These are phyloP conservation scores for Aspergillus leporis DNA, from an alignment of 495 filamentous ascomycete species.

Conservation along the genomic window DNA sequence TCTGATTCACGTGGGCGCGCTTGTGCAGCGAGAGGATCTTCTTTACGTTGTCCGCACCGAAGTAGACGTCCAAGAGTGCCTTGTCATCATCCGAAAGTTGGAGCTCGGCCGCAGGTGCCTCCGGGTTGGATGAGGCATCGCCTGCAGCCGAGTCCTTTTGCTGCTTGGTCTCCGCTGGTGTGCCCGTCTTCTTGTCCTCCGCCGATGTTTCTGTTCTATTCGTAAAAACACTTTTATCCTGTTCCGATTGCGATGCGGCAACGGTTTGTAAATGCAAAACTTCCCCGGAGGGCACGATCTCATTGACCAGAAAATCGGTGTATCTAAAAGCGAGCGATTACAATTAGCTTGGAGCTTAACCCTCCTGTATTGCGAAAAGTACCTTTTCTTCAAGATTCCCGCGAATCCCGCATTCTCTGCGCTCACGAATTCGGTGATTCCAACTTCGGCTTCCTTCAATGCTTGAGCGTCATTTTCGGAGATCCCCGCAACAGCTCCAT, in stretches of 20 bases:
- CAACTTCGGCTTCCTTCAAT: constrained; percentile 51
- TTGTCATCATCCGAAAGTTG: constrained; percentile 51
- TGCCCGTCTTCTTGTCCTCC: constrained; percentile 9
- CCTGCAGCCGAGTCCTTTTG: constrained; percentile 12
- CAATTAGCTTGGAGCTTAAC: constrained; percentile 13
- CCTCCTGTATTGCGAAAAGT: background rate
- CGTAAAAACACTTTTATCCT: constrained; percentile 12
- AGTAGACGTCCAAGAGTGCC: constrained; percentile 42
- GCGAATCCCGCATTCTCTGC: constrained; percentile 49
- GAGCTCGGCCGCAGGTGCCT: constrained; percentile 23
- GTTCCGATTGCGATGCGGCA: constrained; percentile 22
- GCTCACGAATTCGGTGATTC: constrained; percentile 58
- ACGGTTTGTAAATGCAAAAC: constrained; percentile 72
- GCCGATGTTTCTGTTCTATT: constrained; percentile 9
- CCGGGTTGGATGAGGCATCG: constrained; percentile 15
- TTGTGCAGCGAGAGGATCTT: constrained; percentile 46
- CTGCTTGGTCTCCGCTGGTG: constrained; percentile 10
- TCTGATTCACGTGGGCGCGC: constrained; percentile 42
- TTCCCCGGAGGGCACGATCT: constrained; percentile 75
- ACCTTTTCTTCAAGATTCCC: constrained; percentile 62
- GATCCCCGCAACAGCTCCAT: constrained; percentile 16
- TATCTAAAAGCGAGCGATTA: constrained; percentile 55
- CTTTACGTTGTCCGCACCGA: constrained; percentile 41
- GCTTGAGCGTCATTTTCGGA: constrained; percentile 29
- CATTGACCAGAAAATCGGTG: constrained; percentile 94